phyloP scores from a whole-genome alignment of 768 basidiomycete genomes.

The Leccinum longicurvipes region DNA sequence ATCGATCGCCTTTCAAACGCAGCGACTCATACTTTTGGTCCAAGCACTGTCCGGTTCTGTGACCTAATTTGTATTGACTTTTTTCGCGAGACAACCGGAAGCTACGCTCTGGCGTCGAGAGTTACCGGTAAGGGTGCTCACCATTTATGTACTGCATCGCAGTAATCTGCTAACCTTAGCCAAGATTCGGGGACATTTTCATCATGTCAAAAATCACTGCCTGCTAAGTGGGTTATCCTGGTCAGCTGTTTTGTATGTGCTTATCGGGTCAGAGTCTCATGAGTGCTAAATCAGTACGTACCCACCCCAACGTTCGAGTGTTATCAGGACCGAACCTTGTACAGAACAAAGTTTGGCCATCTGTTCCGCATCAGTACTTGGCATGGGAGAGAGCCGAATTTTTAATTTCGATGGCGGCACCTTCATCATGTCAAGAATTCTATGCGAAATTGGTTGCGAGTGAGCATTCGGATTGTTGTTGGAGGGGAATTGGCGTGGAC shows the following conservation, averaged over 20 bases:
- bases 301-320: conserved; percentile 8
- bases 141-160: neutral
- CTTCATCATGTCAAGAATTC: neutral
- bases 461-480: conserved; percentile 5
- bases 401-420: conserved; percentile 14
- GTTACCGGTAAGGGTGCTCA: conserved; percentile 5
- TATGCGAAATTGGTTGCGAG: conserved; percentile 1
- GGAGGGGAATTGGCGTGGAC: neutral
- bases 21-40: neutral
- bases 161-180: conserved; percentile 14
- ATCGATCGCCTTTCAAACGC: neutral
- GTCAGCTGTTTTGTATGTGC: conserved; percentile 25
- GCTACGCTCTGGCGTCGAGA: neutral
- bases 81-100: neutral
- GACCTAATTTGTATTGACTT: too few species aligned
- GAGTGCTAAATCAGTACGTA: conserved; percentile 9
- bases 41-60: neutral
- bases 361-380: conserved; percentile 9
- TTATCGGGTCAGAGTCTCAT: conserved; percentile 15
- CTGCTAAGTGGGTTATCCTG: conserved; percentile 21
- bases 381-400: conserved; percentile 8
- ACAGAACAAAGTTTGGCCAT: conserved; percentile 7
- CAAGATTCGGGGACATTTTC: neutral
- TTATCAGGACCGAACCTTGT: conserved; percentile 20
- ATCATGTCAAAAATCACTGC: conserved; percentile 7